Conservation (phyloP, 164 flowering plant genomes). For the Platanus orientalis region DNA sequence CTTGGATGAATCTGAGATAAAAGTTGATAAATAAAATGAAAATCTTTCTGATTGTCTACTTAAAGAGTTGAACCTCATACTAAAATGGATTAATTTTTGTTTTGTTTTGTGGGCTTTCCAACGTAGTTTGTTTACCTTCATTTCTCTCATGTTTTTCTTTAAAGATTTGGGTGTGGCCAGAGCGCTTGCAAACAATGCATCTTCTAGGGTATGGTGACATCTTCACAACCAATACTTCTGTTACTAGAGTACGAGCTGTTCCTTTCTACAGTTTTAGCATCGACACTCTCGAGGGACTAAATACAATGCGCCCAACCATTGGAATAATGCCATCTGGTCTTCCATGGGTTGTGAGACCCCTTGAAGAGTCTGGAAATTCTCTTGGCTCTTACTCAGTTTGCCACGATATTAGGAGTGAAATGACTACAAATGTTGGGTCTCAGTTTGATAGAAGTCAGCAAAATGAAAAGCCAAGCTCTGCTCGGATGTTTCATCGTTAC, state of each 20-base stretch:
- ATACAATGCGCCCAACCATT: slow-evolving; percentile 62
- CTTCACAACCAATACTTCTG: slow-evolving; percentile 73
- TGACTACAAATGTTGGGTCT: slow-evolving; percentile 6
- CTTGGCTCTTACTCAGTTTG: slow-evolving; percentile 26
- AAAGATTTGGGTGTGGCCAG: slow-evolving; percentile 96
- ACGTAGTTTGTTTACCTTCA: neutral
- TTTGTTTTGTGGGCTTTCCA: neutral
- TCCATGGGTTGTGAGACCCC: slow-evolving; percentile 53
- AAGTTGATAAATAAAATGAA: too few species aligned
- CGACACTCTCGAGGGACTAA: slow-evolving; percentile 61
- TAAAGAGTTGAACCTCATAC: too few species aligned
- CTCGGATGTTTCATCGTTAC: slow-evolving; percentile 36
- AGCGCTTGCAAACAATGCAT: slow-evolving; percentile 82
- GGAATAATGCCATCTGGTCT: slow-evolving; percentile 96
- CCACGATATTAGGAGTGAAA: slow-evolving; percentile 7
- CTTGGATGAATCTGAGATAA: too few species aligned
- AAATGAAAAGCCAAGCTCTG: slow-evolving; percentile 16
- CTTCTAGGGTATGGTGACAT: slow-evolving; percentile 60
- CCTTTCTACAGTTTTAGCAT: slow-evolving; percentile 79
- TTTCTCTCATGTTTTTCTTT: slow-evolving; percentile 10
- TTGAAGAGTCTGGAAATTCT: slow-evolving; percentile 23
- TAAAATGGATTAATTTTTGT: neutral
- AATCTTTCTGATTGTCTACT: too few species aligned
- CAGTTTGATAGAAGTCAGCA: slow-evolving; percentile 9
- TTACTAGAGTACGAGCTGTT: slow-evolving; percentile 82